A percentile compares a stretch with the other conserved stretches of the same genome.
Conservation (phyloP, 1,139 yeast genomes). For the Debaryomycetaceae sp. region DNA sequence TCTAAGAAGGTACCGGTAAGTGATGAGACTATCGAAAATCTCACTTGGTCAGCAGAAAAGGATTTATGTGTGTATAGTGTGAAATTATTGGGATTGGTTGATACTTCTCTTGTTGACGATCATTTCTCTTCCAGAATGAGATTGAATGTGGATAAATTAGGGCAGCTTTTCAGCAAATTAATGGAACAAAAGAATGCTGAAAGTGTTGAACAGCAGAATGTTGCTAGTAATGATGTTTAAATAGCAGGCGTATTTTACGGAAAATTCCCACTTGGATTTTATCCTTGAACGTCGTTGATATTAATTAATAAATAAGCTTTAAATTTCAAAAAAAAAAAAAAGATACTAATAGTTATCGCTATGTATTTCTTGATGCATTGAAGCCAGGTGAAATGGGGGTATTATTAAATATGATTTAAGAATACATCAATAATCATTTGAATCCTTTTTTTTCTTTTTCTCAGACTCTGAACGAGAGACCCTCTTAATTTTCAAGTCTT, state of each 20-base stretch:
- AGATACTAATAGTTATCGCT: too few relatives aligned
- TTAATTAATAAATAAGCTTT: too few relatives aligned
- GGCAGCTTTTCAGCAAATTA: slow-evolving; percentile 31
- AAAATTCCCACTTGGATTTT: too few relatives aligned
- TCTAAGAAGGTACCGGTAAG: slow-evolving; percentile 7
- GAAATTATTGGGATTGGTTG: slow-evolving; percentile 46
- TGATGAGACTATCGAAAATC: slow-evolving; percentile 9
- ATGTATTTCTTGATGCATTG: too few relatives aligned
- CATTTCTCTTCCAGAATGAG: slow-evolving; percentile 35
- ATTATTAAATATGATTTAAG: too few relatives aligned
- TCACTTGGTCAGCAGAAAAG: slow-evolving; percentile 36
- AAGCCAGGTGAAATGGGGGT: too few relatives aligned
- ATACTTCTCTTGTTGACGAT: slow-evolving; percentile 33
- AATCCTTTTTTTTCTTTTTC: neutral
- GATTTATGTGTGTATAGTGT: slow-evolving; percentile 49
- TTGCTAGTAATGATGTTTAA: neutral
- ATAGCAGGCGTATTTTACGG: too few relatives aligned
- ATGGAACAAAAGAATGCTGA: slow-evolving; percentile 16
- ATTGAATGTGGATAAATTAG: slow-evolving; percentile 48
- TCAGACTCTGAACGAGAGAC: neutral
- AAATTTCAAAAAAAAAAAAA: too few relatives aligned
- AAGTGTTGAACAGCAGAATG: neutral
- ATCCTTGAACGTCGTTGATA: too few relatives aligned
- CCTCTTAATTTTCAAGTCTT: neutral
- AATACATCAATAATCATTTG: neutral